A percentile compares a stretch with the other conserved stretches of the same genome.
phyloP scores from a whole-genome alignment of 176 grass and related monocot genomes.

The Hordeum marinum region DNA sequence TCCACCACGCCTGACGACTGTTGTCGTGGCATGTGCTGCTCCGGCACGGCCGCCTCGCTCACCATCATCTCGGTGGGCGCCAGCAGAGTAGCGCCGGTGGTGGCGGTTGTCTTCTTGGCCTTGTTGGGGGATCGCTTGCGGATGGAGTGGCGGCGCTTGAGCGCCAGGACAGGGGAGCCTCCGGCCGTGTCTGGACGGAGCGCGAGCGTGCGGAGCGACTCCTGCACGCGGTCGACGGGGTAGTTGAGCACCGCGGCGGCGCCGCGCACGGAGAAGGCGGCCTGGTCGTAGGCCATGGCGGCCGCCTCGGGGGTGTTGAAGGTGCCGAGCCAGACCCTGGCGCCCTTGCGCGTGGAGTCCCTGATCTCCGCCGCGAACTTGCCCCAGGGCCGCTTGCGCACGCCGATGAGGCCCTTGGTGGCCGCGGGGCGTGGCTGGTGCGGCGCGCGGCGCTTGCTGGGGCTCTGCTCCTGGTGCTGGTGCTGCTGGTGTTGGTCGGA shows the following conservation, averaged over 20 bases:
- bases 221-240: constrained; percentile 58
- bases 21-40: neutral
- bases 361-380: constrained; percentile 90
- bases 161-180: constrained; percentile 50
- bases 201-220: constrained; percentile 62
- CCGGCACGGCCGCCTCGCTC: neutral
- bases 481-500: neutral
- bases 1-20: constrained; percentile 32
- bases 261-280: constrained; percentile 75
- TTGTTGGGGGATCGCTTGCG: constrained; percentile 52
- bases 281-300: constrained; percentile 85
- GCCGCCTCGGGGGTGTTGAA: constrained; percentile 73
- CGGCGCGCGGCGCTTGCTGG: neutral
- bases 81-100: too few relatives aligned
- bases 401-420: constrained; percentile 60
- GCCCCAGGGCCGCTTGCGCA: constrained; percentile 82
- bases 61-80: neutral
- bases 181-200: neutral
- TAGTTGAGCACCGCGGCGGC: constrained; percentile 72
- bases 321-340: constrained; percentile 76
- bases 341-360: constrained; percentile 76
- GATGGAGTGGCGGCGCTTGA: constrained; percentile 69
- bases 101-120: neutral
- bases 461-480: neutral
- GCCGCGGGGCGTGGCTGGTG: neutral